phyloP scores from a whole-genome alignment of 352 stramenopile species.

The Globisporangium nagaii region DNA sequence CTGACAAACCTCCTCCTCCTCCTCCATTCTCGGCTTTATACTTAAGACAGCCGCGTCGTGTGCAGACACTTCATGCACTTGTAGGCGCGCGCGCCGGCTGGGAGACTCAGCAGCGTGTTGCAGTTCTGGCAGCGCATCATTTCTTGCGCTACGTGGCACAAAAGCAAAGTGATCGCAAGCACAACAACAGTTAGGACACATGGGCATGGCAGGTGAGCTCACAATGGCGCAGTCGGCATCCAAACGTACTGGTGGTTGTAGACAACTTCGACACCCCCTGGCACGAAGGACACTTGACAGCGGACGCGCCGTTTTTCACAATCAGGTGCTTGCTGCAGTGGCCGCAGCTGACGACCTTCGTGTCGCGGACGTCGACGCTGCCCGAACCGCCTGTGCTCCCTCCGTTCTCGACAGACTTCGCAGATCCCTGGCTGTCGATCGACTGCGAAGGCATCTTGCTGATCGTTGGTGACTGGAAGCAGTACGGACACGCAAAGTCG shows the following conservation, averaged over 20 bases:
- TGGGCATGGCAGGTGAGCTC: neutral
- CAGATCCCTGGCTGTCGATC: slow-evolving; percentile 18
- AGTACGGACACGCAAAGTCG: slow-evolving; percentile 69
- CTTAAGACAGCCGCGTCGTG: slow-evolving; percentile 71
- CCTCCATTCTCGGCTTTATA: neutral
- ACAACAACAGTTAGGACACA: slow-evolving; percentile 13
- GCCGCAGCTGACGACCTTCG: slow-evolving; percentile 80
- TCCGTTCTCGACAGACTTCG: neutral
- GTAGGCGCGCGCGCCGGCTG: slow-evolving; percentile 75
- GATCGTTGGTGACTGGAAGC: slow-evolving; percentile 45
- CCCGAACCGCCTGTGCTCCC: neutral
- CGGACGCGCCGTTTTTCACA: slow-evolving; percentile 69
- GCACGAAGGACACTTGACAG: slow-evolving; percentile 79
- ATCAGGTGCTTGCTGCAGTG: slow-evolving; percentile 84
- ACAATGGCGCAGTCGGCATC: neutral
- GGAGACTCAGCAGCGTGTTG: slow-evolving; percentile 79
- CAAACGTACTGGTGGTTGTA: slow-evolving; percentile 74
- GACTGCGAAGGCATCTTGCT: slow-evolving; percentile 26
- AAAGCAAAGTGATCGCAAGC: neutral
- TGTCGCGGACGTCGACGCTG: slow-evolving; percentile 53
- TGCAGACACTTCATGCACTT: slow-evolving; percentile 88
- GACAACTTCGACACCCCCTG: slow-evolving; percentile 78
- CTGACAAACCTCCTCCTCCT: neutral
- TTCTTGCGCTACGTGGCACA: slow-evolving; percentile 55
- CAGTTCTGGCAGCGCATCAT: slow-evolving; percentile 87